Conservation (phyloP, 2,329 filamentous ascomycete species). For the Botrytis deweyae region DNA sequence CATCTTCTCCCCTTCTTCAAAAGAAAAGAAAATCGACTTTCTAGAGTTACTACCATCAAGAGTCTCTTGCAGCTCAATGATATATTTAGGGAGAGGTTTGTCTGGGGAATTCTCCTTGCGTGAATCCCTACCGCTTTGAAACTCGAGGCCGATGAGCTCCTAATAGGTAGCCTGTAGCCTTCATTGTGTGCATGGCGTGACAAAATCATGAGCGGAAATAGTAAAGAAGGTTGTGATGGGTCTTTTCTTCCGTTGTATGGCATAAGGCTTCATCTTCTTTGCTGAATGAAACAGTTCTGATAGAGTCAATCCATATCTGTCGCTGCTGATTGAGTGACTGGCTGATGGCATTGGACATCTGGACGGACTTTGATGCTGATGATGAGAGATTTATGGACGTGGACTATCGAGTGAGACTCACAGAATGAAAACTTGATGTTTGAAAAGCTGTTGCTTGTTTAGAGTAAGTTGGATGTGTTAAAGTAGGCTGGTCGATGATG, state of each 20-base stretch:
- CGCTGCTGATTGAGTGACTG: background rate
- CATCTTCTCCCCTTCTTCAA: too few relatives aligned
- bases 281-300: background rate
- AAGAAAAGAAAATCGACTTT: background rate
- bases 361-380: background rate
- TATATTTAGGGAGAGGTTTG: background rate
- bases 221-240: background rate
- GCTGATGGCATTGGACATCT: too few relatives aligned
- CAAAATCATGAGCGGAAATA: background rate
- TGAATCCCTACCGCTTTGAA: fast-evolving
- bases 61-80: background rate
- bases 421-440: background rate
- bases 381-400: background rate
- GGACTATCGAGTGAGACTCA: background rate
- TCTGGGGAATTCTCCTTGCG: background rate
- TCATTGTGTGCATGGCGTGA: background rate
- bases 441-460: background rate
- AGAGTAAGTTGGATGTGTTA: background rate
- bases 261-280: background rate
- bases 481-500: background rate
- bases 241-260: background rate
- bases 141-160: background rate
- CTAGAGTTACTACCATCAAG: too few relatives aligned
- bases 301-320: background rate
- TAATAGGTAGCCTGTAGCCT: background rate